A percentile compares a stretch with the other conserved stretches of the same genome.
These are phyloP conservation scores for Boeremia exigua DNA, from an alignment of 2,329 filamentous ascomycete species.

Conservation along the genomic window DNA sequence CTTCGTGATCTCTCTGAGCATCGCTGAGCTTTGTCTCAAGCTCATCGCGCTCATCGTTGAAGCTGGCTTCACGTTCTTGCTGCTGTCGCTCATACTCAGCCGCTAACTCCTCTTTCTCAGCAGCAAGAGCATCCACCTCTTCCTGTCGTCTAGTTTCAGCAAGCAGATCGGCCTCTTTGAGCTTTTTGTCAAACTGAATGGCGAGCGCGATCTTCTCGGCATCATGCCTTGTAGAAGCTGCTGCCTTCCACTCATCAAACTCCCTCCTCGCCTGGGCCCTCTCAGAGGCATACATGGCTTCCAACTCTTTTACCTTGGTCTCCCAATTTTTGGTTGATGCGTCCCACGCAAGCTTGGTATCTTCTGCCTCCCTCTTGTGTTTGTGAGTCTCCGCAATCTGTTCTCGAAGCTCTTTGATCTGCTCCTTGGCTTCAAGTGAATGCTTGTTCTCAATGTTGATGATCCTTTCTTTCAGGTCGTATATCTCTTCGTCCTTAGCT, in stretches of 20 bases:
- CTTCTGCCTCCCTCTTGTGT: conserved; percentile 48
- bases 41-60: conserved; percentile 50
- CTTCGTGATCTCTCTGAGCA: conserved; percentile 52
- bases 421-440: conserved; percentile 60
- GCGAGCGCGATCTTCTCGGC: conserved; percentile 49
- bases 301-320: conserved; percentile 52
- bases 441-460: conserved; percentile 57
- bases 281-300: conserved; percentile 48
- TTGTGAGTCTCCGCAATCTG: conserved; percentile 53
- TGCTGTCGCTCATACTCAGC: conserved; percentile 43
- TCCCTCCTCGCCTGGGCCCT: conserved; percentile 43
- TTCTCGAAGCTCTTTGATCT: conserved; percentile 59
- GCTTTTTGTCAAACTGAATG: conserved; percentile 49
- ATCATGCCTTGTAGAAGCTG: conserved; percentile 42
- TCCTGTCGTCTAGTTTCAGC: conserved; percentile 58
- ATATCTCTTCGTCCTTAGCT: conserved; percentile 60
- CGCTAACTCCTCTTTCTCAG: conserved; percentile 45
- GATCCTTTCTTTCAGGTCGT: conserved; percentile 58
- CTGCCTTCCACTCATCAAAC: conserved; percentile 54
- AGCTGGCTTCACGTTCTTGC: conserved; percentile 51
- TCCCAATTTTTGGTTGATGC: conserved; percentile 50
- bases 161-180: conserved; percentile 55
- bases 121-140: conserved; percentile 43
- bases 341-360: conserved; percentile 37
- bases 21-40: conserved; percentile 50